These are phyloP conservation scores for Amphirosellinia nigrospora DNA, from an alignment of 495 filamentous ascomycete genomes.

Conservation along the genomic window DNA sequence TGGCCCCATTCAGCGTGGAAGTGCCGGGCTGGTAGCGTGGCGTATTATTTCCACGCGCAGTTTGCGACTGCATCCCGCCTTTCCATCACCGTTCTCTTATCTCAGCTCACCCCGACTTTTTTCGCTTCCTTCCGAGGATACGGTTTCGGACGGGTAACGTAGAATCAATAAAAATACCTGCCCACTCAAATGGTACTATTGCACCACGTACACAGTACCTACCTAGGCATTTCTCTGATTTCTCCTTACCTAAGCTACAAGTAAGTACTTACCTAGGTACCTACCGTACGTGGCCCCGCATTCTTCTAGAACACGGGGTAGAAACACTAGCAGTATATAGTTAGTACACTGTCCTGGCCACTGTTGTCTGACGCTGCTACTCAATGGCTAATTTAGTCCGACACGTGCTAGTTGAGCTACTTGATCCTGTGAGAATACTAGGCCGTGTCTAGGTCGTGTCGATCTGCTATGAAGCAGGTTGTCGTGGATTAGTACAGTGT, in stretches of 20 bases:
- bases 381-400: neutral
- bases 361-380: neutral
- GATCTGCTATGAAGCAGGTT: neutral
- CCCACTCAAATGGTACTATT: neutral
- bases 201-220: neutral
- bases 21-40: neutral
- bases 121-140: slow-evolving; percentile 21
- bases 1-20: neutral
- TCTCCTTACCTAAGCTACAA: no score
- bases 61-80: slow-evolving; percentile 15
- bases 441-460: no score
- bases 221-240: no score
- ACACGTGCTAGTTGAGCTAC: slow-evolving; percentile 8
- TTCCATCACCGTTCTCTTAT: neutral
- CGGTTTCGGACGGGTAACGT: neutral
- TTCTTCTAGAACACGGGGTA: slow-evolving; percentile 25
- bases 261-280: no score
- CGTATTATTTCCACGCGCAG: slow-evolving; percentile 17
- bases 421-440: neutral
- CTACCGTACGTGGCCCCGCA: slow-evolving; percentile 16
- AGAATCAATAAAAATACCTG: neutral
- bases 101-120: neutral
- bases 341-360: slow-evolving; percentile 6
- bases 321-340: slow-evolving; percentile 8
- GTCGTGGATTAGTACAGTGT: neutral